These are phyloP conservation scores for Leishmania major DNA, from an alignment of 208 protist genomes.

Conservation along the genomic window DNA sequence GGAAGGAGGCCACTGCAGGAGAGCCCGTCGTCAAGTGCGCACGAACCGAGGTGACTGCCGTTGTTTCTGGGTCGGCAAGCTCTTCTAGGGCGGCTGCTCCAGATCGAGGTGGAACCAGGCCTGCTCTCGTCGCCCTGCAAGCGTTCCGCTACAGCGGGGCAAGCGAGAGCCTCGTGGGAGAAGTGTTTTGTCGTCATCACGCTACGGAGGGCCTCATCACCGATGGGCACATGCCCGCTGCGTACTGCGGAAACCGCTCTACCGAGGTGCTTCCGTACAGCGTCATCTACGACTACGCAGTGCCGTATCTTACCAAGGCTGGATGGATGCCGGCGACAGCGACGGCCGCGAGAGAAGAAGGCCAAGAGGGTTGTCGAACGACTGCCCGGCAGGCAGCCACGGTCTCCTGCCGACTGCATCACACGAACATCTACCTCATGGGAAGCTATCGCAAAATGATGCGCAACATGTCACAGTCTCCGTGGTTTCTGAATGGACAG, in stretches of 20 bases:
- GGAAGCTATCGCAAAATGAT: slow-evolving; percentile 88
- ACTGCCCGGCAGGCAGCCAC: slow-evolving; percentile 40
- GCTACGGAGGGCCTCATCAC: slow-evolving; percentile 60
- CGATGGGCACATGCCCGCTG: slow-evolving; percentile 41
- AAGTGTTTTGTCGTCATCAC: slow-evolving; percentile 71
- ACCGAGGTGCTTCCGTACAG: slow-evolving; percentile 67
- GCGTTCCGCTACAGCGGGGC: slow-evolving; percentile 66
- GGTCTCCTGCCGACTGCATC: slow-evolving; percentile 46
- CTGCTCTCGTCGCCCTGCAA: slow-evolving; percentile 35
- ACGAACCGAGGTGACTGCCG: slow-evolving; percentile 4
- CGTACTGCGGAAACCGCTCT: slow-evolving; percentile 77
- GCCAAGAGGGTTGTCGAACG: slow-evolving; percentile 7
- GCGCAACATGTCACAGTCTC: slow-evolving; percentile 86
- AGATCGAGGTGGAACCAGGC: neutral
- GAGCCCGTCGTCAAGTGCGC: slow-evolving; percentile 12
- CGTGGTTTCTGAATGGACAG: slow-evolving; percentile 82
- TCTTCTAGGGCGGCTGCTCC: neutral
- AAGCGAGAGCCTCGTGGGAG: slow-evolving; percentile 58
- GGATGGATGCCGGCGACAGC: slow-evolving; percentile 34
- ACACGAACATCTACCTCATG: slow-evolving; percentile 84
- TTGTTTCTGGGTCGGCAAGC: neutral
- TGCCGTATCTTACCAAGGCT: slow-evolving; percentile 52
- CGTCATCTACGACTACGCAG: slow-evolving; percentile 78
- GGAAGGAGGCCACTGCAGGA: neutral
- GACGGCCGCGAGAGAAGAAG: neutral